Base-by-base conservation (phyloP, 192 early-diverging fungal species). In the Geranomyces michiganensis region DNA sequence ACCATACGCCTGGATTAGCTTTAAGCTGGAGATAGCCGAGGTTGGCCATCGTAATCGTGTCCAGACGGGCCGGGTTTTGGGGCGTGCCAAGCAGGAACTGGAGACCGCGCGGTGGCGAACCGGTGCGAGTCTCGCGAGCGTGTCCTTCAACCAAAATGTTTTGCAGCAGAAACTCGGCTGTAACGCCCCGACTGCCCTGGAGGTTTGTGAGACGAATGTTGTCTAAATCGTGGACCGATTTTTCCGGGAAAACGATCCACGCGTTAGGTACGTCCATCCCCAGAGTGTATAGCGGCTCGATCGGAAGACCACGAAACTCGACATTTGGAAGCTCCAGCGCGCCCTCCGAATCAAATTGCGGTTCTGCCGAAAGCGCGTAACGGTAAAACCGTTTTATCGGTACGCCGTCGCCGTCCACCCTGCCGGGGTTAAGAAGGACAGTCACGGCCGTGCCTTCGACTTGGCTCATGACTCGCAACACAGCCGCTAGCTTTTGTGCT, bases 11-110 rank as follows among this genome's bases (percentile, higher is more conserved):
- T 10, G 96, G 94, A 65, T 88, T 87, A 5, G 95, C 95, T 75
- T 96, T 94, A 56, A 99, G 85, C 78, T 99, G 97, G 61, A 99
- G 79, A 70, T 99, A 99, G 2, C 97, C 97, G 17, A 96, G 84
- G 47, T 99, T 99, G n/a, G 94, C 93, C 97, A 99, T 99, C 0
- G 97, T 94, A 47, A 97, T 94, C 4, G 96, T 99, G 69, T 96
- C 97, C 0, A 90, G 88, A 45, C 90, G 84, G 1, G 81, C 83
- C 12, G 87, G 85, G 8, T 85, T 56, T 0, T 72, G 65, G 0
- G 77, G 72, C 0, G 93, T 93, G 10, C 92, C 94, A 17, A 99
- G 88, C 22, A 90, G 82, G 48, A 96, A 92, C 76, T 99, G 95
- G 13, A 93, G 83, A 0, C 96, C 96, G 15, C 95, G 91, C 51